Evolutionary conservation across 148 eudicot genomes (phyloP), one percentile per base, ranked within the genome.

Genomic region (Persicaria maculosa): DNA sequence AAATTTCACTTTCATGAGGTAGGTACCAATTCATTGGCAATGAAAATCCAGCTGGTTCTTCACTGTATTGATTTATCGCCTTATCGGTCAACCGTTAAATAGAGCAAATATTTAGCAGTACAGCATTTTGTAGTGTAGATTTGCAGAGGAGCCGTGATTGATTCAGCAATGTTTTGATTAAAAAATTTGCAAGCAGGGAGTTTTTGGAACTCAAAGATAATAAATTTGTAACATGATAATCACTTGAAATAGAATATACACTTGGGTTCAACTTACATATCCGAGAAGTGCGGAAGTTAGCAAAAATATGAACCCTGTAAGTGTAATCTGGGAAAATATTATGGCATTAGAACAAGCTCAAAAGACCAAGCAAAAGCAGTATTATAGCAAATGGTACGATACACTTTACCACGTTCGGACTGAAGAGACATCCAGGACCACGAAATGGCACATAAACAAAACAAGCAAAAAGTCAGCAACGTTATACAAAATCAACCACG

Each of bases 221-320:
- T 50, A 22, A 20, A 22, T 3, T 9, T 31, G 40, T 43, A 43
- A 40, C 17, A 65, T 65, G 47, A 65, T 5, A 0, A 15, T 14
- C 70, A 43, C 20, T 20, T 50, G 50, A 16, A 16, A 19, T 7
- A 71, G 1, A 81, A 44, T 9, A 79, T 47, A 15, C 9, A 65
- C 17, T 40, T 65, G 43, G 40, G 2, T 59, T 44, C 47, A 62
- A 87, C 85, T 75, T 79, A 83, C 98, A 83, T 89, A 93, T 75
- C 97, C 88, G 69, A 91, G 97, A 62, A 88, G 74, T 40, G 98
- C 91, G 73, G 98, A 93, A 47, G 80, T 75, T 76, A 77, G 73
- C 85, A 93, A 83, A 83, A 93, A 88, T 84, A 93, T 82, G 84
- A 85, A 89, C 72, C 98, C 98, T 25, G 71, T 89, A 50, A 93